Conservation (phyloP, 768 basidiomycete genomes). For the Tricholoma hemisulphureum region DNA sequence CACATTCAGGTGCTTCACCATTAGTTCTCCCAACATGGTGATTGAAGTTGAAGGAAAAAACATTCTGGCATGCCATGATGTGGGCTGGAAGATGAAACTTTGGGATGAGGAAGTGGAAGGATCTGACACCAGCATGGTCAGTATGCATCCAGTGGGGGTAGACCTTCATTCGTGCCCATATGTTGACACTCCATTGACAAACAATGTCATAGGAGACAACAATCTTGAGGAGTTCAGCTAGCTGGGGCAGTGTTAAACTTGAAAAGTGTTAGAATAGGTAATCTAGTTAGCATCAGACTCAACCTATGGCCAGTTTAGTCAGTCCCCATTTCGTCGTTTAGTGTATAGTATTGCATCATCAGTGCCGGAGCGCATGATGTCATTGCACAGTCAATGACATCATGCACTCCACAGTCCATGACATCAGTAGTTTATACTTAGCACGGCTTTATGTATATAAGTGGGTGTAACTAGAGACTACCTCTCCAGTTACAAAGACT, state of each 20-base stretch:
- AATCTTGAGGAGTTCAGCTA: background rate
- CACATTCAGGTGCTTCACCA: conserved; percentile 5
- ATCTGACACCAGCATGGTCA: background rate
- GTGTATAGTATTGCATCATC: no score
- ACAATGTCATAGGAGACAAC: conserved; percentile 5
- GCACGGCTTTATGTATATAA: no score
- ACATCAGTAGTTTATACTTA: no score
- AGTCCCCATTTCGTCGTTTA: no score
- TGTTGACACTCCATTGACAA: background rate
- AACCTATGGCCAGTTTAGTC: no score
- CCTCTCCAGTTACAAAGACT: no score
- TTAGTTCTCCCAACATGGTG: background rate
- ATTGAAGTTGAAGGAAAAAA: background rate
- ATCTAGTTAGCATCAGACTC: no score
- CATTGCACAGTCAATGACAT: no score
- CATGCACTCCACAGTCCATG: no score
- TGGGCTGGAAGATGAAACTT: conserved; percentile 2
- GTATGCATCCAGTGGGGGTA: background rate
- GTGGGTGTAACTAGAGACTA: no score
- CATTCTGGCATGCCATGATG: conserved; percentile 2
- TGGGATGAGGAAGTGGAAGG: background rate
- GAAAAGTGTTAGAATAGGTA: no score
- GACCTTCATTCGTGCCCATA: background rate
- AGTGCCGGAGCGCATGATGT: no score
- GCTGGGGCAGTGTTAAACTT: background rate